Evolutionary conservation across 164 flowering plant genomes (phyloP), one percentile per base, ranked within the genome.

Genomic region (Liriodendron chinense): DNA sequence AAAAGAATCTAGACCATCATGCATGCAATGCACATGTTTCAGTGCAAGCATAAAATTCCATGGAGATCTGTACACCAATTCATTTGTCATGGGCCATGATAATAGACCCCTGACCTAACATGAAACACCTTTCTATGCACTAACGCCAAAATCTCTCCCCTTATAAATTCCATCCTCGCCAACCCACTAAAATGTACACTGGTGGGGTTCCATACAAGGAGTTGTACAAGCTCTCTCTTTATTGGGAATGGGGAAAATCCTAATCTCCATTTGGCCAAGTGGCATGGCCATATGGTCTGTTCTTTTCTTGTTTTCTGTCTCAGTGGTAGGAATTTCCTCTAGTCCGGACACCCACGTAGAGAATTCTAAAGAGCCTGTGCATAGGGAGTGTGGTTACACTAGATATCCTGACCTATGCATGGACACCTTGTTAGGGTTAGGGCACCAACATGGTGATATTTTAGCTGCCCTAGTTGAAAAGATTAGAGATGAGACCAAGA

Each of bases 321-420:
- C 23, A 21, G 25, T 22, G 1, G 10, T 63, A 63, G 24, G 59
- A 53, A 53, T 53, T 53, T 53, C 59, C 59, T 53, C 16, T 14
- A 16, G 18, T 2, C 13, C 59, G 1, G 18, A 10, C 59, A 53
- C 59, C 59, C 59, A 53, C 59, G 1, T 53, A n/a, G 53, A 23
- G 61, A 22, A 20, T 23, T 22, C 7, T n/a, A 9, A 20, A 14
- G 70, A 47, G 43, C 49, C 47, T 56, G 50, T 76, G 43, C 63
- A 72, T 25, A 70, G 68, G 22, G 26, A 80, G 73, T 85, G 90
- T 76, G 59, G 78, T 69, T 78, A 79, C 3, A 79, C 90, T 20
- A 78, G 73, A 47, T 86, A 82, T 71, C 87, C 89, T 22, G 21
- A 12, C 22, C 80, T 84, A 1, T 86, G 89, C 67, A 77, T 79